Evolutionary conservation across 768 basidiomycete genomes (phyloP).

Genomic region (Psilocybe cubensis): DNA sequence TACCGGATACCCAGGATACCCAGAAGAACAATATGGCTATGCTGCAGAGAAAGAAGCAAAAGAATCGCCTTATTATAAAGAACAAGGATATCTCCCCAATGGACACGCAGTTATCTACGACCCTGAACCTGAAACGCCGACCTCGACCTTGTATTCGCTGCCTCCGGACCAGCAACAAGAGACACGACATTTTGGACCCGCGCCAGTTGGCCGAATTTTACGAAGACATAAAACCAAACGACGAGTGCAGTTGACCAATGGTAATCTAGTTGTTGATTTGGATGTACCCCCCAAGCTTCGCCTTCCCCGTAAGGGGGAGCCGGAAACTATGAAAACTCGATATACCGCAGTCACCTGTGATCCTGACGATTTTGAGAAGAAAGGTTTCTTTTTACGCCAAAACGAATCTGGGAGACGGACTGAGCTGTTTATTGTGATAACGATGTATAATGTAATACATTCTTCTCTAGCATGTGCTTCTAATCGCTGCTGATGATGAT

Average conservation of each 20-base stretch:
- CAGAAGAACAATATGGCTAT: slow-evolving; percentile 21
- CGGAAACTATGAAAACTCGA: slow-evolving; percentile 74
- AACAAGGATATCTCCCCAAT: slow-evolving; percentile 29
- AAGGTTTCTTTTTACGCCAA: slow-evolving; percentile 85
- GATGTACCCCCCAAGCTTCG: slow-evolving; percentile 85
- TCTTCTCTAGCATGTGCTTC: background rate
- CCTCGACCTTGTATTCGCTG: slow-evolving; percentile 38
- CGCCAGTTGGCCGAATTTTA: slow-evolving; percentile 76
- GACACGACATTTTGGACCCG: slow-evolving; percentile 87
- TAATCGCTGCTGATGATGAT: background rate
- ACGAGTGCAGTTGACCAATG: slow-evolving; percentile 82
- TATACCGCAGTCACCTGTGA: slow-evolving; percentile 94
- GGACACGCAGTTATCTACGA: slow-evolving; percentile 41
- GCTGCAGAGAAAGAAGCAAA: slow-evolving; percentile 45
- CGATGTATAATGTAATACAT: slow-evolving; percentile 86
- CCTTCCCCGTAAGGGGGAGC: slow-evolving; percentile 68
- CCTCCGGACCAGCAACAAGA: slow-evolving; percentile 58
- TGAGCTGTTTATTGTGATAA: slow-evolving; percentile 92
- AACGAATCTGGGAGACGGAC: slow-evolving; percentile 79
- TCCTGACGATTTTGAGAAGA: slow-evolving; percentile 87
- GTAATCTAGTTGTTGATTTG: slow-evolving; percentile 86
- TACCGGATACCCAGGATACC: slow-evolving; percentile 43
- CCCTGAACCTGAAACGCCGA: slow-evolving; percentile 45
- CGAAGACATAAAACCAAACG: slow-evolving; percentile 79
- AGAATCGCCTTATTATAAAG: slow-evolving; percentile 26